Conservation (phyloP, 202 grass and related monocot species). For the Tripidium arundinaceum region DNA sequence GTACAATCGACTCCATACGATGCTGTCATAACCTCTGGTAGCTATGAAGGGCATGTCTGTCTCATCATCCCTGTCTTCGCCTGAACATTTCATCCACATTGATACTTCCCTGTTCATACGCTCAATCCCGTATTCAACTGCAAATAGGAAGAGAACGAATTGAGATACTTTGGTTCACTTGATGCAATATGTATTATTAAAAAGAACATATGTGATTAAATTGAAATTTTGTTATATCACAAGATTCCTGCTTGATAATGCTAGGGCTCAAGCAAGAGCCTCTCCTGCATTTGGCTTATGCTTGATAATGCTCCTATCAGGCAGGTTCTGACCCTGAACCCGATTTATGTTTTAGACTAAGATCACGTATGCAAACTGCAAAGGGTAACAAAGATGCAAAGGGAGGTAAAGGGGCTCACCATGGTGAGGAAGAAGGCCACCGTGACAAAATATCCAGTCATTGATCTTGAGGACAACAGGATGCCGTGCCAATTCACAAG, state of each 20-base stretch:
- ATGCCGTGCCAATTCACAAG: conserved; percentile 73
- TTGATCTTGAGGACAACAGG: conserved; percentile 74
- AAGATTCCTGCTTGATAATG: neutral
- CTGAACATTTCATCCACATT: conserved; percentile 64
- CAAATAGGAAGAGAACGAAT: neutral
- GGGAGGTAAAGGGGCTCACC: conserved; percentile 35
- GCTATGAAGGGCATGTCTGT: conserved; percentile 71
- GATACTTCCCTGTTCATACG: conserved; percentile 85
- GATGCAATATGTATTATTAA: neutral
- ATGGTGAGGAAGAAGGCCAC: conserved; percentile 96
- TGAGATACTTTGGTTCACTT: neutral
- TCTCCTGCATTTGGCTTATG: neutral
- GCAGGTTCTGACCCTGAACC: neutral
- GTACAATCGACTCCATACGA: conserved; percentile 85
- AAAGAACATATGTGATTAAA: neutral
- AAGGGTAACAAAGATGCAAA: neutral
- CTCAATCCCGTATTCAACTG: conserved; percentile 87
- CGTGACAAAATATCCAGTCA: conserved; percentile 97
- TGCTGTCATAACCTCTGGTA: conserved; percentile 81
- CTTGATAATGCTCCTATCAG: neutral
- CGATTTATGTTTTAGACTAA: neutral
- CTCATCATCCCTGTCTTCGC: conserved; percentile 36
- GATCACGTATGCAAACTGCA: neutral
- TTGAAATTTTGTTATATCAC: neutral
- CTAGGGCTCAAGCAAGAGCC: neutral